Base-by-base conservation (phyloP, 2,329 filamentous ascomycete species). In the Fusarium zealandicum region DNA sequence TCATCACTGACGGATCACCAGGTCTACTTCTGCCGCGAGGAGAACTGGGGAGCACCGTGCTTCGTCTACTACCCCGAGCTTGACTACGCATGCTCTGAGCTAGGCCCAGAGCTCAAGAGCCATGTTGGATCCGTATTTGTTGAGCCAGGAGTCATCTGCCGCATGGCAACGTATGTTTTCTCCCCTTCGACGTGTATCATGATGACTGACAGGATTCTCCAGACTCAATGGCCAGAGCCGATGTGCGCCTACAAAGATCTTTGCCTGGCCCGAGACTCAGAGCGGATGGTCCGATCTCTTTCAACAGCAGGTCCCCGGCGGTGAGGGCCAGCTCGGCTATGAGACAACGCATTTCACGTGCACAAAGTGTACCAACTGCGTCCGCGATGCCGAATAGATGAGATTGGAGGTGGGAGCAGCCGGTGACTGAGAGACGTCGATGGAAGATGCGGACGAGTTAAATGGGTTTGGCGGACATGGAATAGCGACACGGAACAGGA, bases 291-390 rank as follows among this genome's bases (percentile, higher is more conserved):
- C 48, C 12, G 59, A 65, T 6, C 58, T 65, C 6, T 55, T 67
- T n/a, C 59, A 61, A 11, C 55, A 57, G 22, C 33, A 46, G 7
- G 18, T 37, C 1, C 62, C 62, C 9, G 48, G 46, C 10, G 43
- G 43, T 7, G 31, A 57, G 9, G 57, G 51, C 14, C 49, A 48
- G 14, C 60, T 66, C 31, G 66, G 54, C 5, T 31, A 38, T 30
- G 46, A 46, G 27, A 61, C 57, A n/a, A 68, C 66, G n/a, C 61
- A 68, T 28, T 68, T 68, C 37, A 68, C 63, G 2, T 68, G 66
- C 36, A 48, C 66, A 7, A 35, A 51, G 36, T 68, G 66, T 27
- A 64, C 61, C 7, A 68, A 64, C 13, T 68, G 66, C 10, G 42
- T 55, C n/a, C 43, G 42, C 13, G 44, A 51, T 30, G 27, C 44